Percentiles rank a stretch among this genome's conserved stretches.
Evolutionary conservation across 306 rosid species (phyloP).

Genomic region (Prunus salicina): DNA sequence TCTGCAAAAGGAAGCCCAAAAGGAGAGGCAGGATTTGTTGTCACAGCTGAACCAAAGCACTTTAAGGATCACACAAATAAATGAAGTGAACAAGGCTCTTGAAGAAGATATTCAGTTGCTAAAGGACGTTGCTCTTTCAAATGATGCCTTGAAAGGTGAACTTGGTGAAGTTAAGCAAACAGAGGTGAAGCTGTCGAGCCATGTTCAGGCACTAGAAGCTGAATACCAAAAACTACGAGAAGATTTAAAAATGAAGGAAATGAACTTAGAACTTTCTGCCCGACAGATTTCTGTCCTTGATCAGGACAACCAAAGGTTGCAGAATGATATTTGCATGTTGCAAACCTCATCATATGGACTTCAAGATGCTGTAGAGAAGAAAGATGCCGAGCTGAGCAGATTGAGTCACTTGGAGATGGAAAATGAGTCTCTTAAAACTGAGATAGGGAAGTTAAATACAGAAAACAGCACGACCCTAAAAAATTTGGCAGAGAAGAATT

Average conservation of each 20-base stretch:
- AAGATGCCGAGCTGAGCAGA: conserved; percentile 47
- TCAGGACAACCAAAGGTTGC: conserved; percentile 41
- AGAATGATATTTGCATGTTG: conserved; percentile 26
- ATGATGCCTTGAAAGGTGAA: conserved; percentile 46
- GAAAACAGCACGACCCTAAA: conserved; percentile 30
- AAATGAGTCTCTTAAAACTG: conserved; percentile 32
- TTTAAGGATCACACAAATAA: conserved; percentile 38
- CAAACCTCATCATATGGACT: conserved; percentile 37
- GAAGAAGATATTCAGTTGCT: conserved; percentile 45
- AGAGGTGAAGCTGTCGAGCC: conserved; percentile 38
- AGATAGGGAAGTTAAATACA: conserved; percentile 24
- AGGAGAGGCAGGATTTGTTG: conserved; percentile 40
- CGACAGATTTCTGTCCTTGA: conserved; percentile 43
- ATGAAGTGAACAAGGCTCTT: conserved; percentile 43
- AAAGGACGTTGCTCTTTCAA: conserved; percentile 39
- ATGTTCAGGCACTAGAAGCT: conserved; percentile 46
- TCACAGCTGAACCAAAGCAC: conserved; percentile 37
- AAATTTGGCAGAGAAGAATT: conserved; percentile 26
- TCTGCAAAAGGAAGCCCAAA: conserved; percentile 34
- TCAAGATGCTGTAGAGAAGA: conserved; percentile 39
- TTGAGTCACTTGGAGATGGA: conserved; percentile 37
- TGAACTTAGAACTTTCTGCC: conserved; percentile 32
- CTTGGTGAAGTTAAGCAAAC: conserved; percentile 40
- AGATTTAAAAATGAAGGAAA: conserved; percentile 45
- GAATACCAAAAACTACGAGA: conserved; percentile 38